Percentiles rank a stretch among this genome's conserved stretches.
Conservation (phyloP, 176 grass and related monocot species). For the Oryza australiensis region DNA sequence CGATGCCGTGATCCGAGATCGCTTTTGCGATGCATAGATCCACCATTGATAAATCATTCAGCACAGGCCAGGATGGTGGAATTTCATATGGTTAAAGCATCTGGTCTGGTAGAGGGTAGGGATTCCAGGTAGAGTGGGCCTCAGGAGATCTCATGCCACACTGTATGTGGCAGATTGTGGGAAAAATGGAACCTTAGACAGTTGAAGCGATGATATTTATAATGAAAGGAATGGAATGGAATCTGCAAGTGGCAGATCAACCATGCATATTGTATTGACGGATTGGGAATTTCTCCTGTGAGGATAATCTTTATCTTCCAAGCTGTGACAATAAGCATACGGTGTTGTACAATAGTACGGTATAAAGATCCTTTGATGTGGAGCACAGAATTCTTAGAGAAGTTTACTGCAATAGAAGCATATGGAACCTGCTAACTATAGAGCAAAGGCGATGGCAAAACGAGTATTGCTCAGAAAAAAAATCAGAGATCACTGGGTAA, state of each 20-base stretch:
- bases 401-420: neutral
- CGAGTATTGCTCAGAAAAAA: neutral
- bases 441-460: neutral
- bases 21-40: constrained; percentile 12
- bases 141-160: neutral
- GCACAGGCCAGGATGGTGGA: constrained; percentile 20
- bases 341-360: neutral
- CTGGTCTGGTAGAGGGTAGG: constrained; percentile 18
- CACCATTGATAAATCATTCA: constrained; percentile 18
- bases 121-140: neutral
- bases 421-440: neutral
- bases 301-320: neutral
- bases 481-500: neutral
- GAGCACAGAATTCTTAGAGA: neutral
- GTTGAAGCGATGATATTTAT: neutral
- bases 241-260: neutral
- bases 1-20: constrained; percentile 40
- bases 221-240: neutral
- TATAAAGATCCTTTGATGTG: neutral
- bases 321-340: neutral
- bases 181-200: neutral
- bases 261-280: constrained; percentile 13
- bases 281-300: neutral
- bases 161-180: neutral
- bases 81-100: constrained; percentile 40